These are phyloP conservation scores for Phlebopus sp. DNA, from an alignment of 1,284 basidiomycete genomes.

Conservation along the genomic window DNA sequence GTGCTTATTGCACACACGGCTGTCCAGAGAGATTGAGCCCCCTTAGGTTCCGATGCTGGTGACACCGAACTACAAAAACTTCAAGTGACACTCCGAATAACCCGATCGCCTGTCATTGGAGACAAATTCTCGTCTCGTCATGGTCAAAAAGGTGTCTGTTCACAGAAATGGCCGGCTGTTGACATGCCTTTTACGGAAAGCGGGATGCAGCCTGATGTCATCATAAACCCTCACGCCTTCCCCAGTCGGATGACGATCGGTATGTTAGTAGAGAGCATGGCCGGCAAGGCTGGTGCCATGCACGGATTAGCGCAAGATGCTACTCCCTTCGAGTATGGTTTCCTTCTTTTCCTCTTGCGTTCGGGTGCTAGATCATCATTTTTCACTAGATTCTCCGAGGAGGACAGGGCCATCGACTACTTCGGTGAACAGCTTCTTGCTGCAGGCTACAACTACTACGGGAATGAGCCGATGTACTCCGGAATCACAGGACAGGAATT, in stretches of 20 bases:
- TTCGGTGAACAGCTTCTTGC: conserved; percentile 94
- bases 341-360: conserved; percentile 3
- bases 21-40: conserved; percentile 6
- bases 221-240: conserved; percentile 99
- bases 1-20: conserved; percentile 19
- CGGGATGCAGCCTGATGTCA: conserved; percentile 98
- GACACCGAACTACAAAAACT: conserved; percentile 91
- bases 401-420: conserved; percentile 94
- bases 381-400: conserved; percentile 80
- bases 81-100: conserved; percentile 91
- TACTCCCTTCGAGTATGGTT: conserved; percentile 88
- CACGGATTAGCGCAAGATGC: conserved; percentile 98
- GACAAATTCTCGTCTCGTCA: conserved; percentile 99
- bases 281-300: conserved; percentile 97
- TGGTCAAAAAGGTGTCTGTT: conserved; percentile 99
- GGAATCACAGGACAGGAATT: conserved; percentile 99
- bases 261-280: conserved; percentile 99
- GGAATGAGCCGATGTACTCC: conserved; percentile 99
- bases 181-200: conserved; percentile 99
- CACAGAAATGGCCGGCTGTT: conserved; percentile 96
- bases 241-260: conserved; percentile 99
- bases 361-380: conserved; percentile 13
- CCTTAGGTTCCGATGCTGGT: conserved; percentile 76
- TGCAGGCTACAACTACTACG: conserved; percentile 98
- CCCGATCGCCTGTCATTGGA: conserved; percentile 95